Evolutionary conservation across 179 eudicot species (phyloP), one percentile per base, ranked within the genome.

Genomic region (Beta corolliflora): DNA sequence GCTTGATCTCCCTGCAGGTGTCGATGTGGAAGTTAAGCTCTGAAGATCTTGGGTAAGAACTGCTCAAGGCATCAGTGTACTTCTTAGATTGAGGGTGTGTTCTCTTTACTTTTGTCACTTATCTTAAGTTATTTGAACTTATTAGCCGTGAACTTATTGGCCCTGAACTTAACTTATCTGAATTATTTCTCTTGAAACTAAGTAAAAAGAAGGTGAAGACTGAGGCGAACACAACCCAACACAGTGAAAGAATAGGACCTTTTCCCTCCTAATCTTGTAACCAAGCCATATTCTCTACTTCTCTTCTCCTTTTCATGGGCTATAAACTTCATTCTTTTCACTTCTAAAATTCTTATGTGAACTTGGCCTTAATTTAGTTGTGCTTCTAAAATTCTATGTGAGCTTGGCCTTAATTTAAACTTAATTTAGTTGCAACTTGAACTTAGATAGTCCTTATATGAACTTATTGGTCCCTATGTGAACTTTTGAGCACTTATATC

Each of bases 1-100:
- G 85, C 97, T 96, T 80, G 98, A 96, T 81, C 92, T 96, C 81
- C 97, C 99, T 83, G 94, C 97, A 69, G 99, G 99, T 46, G 98
- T 96, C 66, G 99, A 96, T 84, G 99, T 96, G 52, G 98, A 96
- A 89, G 97, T 94, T 67, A 96, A 95, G 89, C 98, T 95, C 21
- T 95, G 87, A 90, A 82, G 81, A 63, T 18, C 53, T 71, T 53
- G 71, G 74, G 82, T 81, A 70, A 69, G 73, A 12, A 52, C 10
- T 77, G 19, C n/a, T 75, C 9, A n/a, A 69, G 64, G 18, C 77
- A 71, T 70, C 45, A 59, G 73, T 66, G 48, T 53, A 46, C 46
- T 58, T 25, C 29, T 25, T 14, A 16, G 66, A 10, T 52, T 52
- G 66, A 15, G 7, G 52, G 52, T 48, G 52, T 48, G 52, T 48